Evolutionary conservation across 805 yeast genomes (phyloP), one percentile per base, ranked within the genome.

Genomic region (Wickerhamomyces silvicola): DNA sequence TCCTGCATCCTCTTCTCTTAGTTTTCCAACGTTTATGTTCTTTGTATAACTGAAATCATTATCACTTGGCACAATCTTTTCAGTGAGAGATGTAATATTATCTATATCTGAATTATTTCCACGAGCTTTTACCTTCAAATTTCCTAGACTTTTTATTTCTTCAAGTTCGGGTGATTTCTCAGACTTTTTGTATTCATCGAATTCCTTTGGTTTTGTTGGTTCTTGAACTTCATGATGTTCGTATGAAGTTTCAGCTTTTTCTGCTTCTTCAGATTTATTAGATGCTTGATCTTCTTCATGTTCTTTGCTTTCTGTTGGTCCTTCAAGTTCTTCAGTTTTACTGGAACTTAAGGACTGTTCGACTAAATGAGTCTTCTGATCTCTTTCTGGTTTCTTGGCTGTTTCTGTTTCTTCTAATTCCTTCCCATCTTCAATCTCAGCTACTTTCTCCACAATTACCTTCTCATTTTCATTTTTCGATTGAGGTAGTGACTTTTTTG

Each of bases 71-170:
- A n/a, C n/a, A n/a, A n/a, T n/a, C n/a, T n/a, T n/a, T n/a, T n/a
- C n/a, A n/a, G n/a, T n/a, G n/a, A n/a, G n/a, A n/a, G n/a, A n/a
- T n/a, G n/a, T n/a, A n/a, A n/a, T n/a, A n/a, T n/a, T n/a, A n/a
- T n/a, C n/a, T n/a, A n/a, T n/a, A n/a, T n/a, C n/a, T n/a, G n/a
- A n/a, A n/a, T n/a, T n/a, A n/a, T n/a, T n/a, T n/a, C n/a, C n/a
- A n/a, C n/a, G n/a, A n/a, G n/a, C n/a, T n/a, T n/a, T n/a, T n/a
- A n/a, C n/a, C n/a, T n/a, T n/a, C n/a, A n/a, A n/a, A 30, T 27
- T 22, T 41, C 33, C 37, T 43, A 59, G 14, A 47, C 46, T 9
- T 62, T 60, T 20, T 41, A 48, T 24, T 52, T 45, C 41, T 56
- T 51, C 43, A 5, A 57, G 51, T 20, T 58, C 66, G 18, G 14